Conservation (phyloP, 352 stramenopile species). For the Pythium folliculosum region DNA sequence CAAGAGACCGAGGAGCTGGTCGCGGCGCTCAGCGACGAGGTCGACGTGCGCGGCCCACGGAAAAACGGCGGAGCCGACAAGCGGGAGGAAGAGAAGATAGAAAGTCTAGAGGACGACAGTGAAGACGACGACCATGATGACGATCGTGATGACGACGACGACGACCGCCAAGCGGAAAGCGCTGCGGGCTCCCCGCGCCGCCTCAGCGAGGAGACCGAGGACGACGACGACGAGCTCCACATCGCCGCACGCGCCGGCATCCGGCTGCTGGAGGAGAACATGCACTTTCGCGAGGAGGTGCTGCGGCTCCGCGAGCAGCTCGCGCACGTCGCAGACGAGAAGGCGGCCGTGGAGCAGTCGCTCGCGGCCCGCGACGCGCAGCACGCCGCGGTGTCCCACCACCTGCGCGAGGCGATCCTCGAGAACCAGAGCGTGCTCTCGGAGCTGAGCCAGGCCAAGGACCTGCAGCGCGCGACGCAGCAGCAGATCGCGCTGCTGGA, state of each 20-base stretch:
- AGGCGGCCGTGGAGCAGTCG: constrained; percentile 36
- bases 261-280: constrained; percentile 69
- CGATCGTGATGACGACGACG: neutral
- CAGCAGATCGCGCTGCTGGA: constrained; percentile 20
- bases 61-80: neutral
- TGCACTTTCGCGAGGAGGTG: constrained; percentile 63
- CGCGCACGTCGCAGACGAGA: constrained; percentile 37
- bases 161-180: neutral
- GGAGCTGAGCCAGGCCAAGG: constrained; percentile 48
- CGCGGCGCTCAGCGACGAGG: constrained; percentile 21
- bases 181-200: neutral
- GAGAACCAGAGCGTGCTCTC: constrained; percentile 54
- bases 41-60: neutral
- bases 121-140: constrained; percentile 1
- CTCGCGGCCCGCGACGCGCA: constrained; percentile 46
- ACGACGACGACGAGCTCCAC: constrained; percentile 50
- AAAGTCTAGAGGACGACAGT: neutral
- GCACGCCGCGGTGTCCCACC: constrained; percentile 39
- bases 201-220: constrained; percentile 27
- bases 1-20: constrained; percentile 27
- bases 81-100: neutral
- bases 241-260: constrained; percentile 68
- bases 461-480: constrained; percentile 27
- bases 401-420: constrained; percentile 55
- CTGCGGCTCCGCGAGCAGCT: constrained; percentile 48